Evolutionary conservation across 1,284 basidiomycete species (phyloP), one percentile per base, ranked within the genome.

Genomic region (Ustilago trichophora): DNA sequence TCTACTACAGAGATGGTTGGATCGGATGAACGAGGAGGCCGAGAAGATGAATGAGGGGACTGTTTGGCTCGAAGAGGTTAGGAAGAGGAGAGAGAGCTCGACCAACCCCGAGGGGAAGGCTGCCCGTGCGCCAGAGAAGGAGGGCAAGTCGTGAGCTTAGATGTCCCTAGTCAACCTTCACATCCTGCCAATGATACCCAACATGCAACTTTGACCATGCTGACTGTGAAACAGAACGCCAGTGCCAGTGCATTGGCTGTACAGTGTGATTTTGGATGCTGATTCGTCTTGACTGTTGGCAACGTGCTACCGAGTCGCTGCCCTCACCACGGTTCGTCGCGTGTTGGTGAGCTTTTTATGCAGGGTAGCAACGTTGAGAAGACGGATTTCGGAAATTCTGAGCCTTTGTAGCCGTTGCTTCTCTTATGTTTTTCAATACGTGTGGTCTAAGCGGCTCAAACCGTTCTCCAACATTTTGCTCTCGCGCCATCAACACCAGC

Each of bases 31-130:
- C 78, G 85, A 87, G 13, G 93, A 94, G 77, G 95, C 90, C 6
- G 92, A 94, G 81, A 89, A 89, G 84, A 92, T 98, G 91, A 98
- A 98, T 83, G 91, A 91, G 73, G 75, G 67, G 1, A 72, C 69
- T 1, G 52, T 56, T 9, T 71, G 68, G 68, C 32, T 71, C n/a
- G 68, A 71, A 35, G 63, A 71, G 40, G 57, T 66, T 22, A 42
- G 68, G 13, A 71, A 56, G 45, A 42, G 48, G 21, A 70, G 46
- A n/a, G 40, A 56, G 40, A 52, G 53, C 34, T 56, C 59, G 27
- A 19, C 37, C 24, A 16, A 29, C 8, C 33, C 55, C 3, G 42
- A 37, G n/a, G 33, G 16, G 24, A 26, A 25, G 13, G 24, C 26
- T 15, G 25, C 11, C 9, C 11, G 18, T 15, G 16, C 50, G 15